Base-by-base conservation (phyloP, 768 basidiomycete genomes). In the Mycena crocata region DNA sequence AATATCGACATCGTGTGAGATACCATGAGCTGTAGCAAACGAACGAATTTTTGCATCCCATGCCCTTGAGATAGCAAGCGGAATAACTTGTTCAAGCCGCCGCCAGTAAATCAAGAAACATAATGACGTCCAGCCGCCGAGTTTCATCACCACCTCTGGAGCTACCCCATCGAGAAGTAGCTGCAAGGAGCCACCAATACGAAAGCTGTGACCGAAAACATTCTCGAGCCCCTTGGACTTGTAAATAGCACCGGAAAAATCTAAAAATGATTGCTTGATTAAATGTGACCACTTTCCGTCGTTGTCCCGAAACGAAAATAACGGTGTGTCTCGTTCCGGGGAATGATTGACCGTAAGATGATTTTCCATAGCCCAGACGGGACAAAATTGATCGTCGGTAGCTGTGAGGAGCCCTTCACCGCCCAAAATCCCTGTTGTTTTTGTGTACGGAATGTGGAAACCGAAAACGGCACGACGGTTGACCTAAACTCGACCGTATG, bases 381-480 rank as follows among this genome's bases (percentile, higher is more conserved):
- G 72, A 30, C 72, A 74, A 1, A 69, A 48, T 0, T 63, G 52
- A 49, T 71, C 56, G 10, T 56, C 45, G 0, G 69, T 72, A 0
- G 49, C 52, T 0, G 72, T 74, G 0, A 76, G 48, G 12, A 70
- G 63, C 17, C 39, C 54, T 1, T 69, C 55, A 0, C 66, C 64
- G 0, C 75, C 70, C 0, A 24, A 6, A 0, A 51, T 40, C 0
- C 42, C 45, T 0, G 66, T 72, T 0, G 66, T 72, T 28, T 73
- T 73, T 0, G 73, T 72, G 68, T 70, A 76, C 0, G 67, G 67
- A 0, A 76, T 19, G 28, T 71, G 60, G 30, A 76, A 68, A 6
- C 24, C 40, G 34, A 56, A 2, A 15, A 42, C 42, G 8, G n/a
- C 12, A 9, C 64, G 54, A 13, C 12, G 8, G 15, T 46, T 32